A percentile compares a stretch with the other conserved stretches of the same genome.
phyloP scores from a whole-genome alignment of 140 eudicot species.

The Stevia rebaudiana region DNA sequence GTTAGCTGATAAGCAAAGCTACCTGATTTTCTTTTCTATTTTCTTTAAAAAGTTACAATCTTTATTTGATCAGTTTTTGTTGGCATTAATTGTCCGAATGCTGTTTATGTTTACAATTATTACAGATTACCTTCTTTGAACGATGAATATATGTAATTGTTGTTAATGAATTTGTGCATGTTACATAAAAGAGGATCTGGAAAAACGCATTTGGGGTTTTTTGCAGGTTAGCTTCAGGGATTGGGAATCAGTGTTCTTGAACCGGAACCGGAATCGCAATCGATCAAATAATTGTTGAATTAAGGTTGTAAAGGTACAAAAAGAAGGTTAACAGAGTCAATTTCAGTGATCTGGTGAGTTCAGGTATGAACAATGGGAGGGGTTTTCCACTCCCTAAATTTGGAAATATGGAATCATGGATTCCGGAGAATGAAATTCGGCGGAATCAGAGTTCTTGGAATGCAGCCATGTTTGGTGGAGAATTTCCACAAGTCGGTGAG shows the following conservation, averaged over 20 bases:
- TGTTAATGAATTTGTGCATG: conserved; percentile 7
- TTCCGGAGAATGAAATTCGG: conserved; percentile 9
- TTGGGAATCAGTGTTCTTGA: neutral
- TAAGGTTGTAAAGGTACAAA: conserved; percentile 8
- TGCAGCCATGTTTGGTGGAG: conserved; percentile 15
- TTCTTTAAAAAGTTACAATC: neutral
- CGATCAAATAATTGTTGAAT: neutral
- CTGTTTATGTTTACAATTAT: conserved; percentile 9
- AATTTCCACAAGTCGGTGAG: conserved; percentile 1
- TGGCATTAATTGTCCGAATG: conserved; percentile 26
- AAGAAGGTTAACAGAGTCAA: neutral
- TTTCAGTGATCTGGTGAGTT: conserved; percentile 10
- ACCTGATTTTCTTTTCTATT: conserved; percentile 5
- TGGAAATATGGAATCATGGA: conserved; percentile 13
- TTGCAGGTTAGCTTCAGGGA: conserved; percentile 21
- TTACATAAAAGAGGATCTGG: neutral
- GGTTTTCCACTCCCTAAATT: conserved; percentile 24
- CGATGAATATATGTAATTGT: neutral
- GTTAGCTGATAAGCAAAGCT: conserved; percentile 31
- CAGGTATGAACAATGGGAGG: conserved; percentile 43
- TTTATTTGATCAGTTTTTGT: conserved; percentile 18
- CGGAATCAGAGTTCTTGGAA: conserved; percentile 7
- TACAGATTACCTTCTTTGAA: neutral
- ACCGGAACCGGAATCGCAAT: neutral
- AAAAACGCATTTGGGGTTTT: conserved; percentile 7